Percentiles rank a stretch among this genome's conserved stretches.
Conservation (phyloP, 306 rosid species). For the Dryas drummondii region DNA sequence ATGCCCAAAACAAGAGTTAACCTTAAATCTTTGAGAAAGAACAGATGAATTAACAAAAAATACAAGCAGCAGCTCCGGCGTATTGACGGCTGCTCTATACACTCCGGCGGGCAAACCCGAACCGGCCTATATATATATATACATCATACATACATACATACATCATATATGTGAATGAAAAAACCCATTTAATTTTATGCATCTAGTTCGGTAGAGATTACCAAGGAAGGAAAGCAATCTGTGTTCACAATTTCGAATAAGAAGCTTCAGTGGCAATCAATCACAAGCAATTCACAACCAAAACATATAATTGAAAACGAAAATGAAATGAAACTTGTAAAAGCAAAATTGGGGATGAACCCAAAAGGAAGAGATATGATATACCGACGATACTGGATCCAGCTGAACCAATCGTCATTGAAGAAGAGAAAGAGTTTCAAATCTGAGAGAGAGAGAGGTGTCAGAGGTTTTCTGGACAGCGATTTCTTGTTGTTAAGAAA, state of each 20-base stretch:
- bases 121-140: too few relatives aligned
- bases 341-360: not conserved
- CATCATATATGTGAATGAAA: not conserved
- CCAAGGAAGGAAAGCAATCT: not conserved
- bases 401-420: conserved; percentile 23
- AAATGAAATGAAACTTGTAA: not conserved
- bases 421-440: not conserved
- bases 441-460: conserved; percentile 4
- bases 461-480: not conserved
- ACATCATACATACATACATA: too few relatives aligned
- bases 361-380: not conserved
- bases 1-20: too few relatives aligned
- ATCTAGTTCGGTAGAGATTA: not conserved
- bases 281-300: not conserved
- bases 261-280: not conserved
- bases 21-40: too few relatives aligned
- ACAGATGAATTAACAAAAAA: too few relatives aligned
- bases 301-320: not conserved
- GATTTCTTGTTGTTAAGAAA: conserved; percentile 1
- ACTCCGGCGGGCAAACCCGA: too few relatives aligned
- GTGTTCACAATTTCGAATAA: not conserved
- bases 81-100: too few relatives aligned
- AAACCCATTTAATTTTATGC: not conserved
- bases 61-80: too few relatives aligned
- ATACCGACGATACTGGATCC: conserved; percentile 24